phyloP scores from a whole-genome alignment of 768 basidiomycete genomes.

The Tricholoma flavovirens region DNA sequence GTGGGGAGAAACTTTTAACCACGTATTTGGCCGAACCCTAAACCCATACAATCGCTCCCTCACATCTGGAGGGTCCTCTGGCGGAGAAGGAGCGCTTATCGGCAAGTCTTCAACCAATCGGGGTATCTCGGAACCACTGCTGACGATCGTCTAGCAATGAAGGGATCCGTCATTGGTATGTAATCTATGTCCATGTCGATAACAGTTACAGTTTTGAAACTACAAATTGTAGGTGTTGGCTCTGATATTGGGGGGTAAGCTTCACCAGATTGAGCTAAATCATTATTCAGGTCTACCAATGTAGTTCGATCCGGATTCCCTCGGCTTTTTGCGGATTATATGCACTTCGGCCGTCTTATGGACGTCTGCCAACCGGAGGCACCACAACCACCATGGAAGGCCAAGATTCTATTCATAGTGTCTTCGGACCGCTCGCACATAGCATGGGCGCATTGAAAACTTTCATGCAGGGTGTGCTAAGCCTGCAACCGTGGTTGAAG shows the following conservation, averaged over 20 bases:
- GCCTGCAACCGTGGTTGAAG: constrained; percentile 55
- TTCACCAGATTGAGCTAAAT: neutral
- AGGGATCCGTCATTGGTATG: constrained; percentile 39
- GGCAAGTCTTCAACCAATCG: constrained; percentile 26
- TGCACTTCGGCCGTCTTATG: constrained; percentile 62
- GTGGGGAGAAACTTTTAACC: constrained; percentile 78
- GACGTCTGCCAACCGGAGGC: constrained; percentile 66
- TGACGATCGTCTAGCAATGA: constrained; percentile 28
- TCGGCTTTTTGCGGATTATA: constrained; percentile 64
- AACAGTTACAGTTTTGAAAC: neutral
- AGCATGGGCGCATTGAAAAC: constrained; percentile 55
- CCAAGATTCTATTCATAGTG: constrained; percentile 64
- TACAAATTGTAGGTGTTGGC: constrained; percentile 53
- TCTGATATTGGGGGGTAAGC: constrained; percentile 75
- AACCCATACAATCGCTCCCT: constrained; percentile 72
- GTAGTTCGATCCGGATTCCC: constrained; percentile 68
- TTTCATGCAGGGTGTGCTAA: constrained; percentile 62
- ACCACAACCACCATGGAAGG: constrained; percentile 63
- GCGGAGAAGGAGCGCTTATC: constrained; percentile 79
- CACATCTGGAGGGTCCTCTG: constrained; percentile 77
- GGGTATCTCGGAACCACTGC: neutral
- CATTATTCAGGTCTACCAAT: neutral
- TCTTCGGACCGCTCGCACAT: constrained; percentile 66
- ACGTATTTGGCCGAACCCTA: constrained; percentile 70
- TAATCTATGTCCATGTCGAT: neutral